A percentile compares a stretch with the other conserved stretches of the same genome.
Evolutionary conservation across 768 basidiomycete genomes (phyloP).

Genomic region (Coprinopsis sp.): DNA sequence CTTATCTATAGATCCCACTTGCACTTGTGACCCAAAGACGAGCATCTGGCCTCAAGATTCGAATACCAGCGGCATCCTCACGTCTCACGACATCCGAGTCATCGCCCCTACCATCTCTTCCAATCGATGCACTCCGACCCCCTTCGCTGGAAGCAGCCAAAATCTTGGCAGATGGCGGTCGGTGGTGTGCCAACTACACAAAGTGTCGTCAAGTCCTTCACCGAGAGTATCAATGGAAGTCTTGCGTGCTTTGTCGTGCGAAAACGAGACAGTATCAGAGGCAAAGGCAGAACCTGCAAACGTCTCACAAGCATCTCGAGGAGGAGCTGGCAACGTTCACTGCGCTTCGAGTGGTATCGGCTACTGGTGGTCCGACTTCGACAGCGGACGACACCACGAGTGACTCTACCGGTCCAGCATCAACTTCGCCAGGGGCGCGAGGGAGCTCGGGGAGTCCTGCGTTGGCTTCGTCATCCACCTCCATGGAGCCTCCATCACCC

Average conservation of each 20-base stretch:
- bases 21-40: background rate
- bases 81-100: slow-evolving; percentile 1
- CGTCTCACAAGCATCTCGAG: slow-evolving; percentile 18
- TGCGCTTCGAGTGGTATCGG: slow-evolving; percentile 3
- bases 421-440: too few relatives aligned
- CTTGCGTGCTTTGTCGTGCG: slow-evolving; percentile 38
- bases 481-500: too few relatives aligned
- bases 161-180: background rate
- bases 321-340: slow-evolving; percentile 12
- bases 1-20: background rate
- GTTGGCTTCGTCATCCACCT: too few relatives aligned
- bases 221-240: slow-evolving; percentile 34
- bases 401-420: background rate
- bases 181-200: slow-evolving; percentile 26
- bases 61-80: slow-evolving; percentile 26
- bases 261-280: slow-evolving; percentile 32
- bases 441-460: too few relatives aligned
- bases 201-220: slow-evolving; percentile 31
- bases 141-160: background rate
- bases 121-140: background rate
- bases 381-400: background rate
- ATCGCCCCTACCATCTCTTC: background rate
- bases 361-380: slow-evolving; percentile 5
- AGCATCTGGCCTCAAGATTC: slow-evolving; percentile 28
- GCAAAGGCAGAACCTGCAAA: slow-evolving; percentile 24